Conservation (phyloP, 345 rosid species). For the Laguncularia racemosa region DNA sequence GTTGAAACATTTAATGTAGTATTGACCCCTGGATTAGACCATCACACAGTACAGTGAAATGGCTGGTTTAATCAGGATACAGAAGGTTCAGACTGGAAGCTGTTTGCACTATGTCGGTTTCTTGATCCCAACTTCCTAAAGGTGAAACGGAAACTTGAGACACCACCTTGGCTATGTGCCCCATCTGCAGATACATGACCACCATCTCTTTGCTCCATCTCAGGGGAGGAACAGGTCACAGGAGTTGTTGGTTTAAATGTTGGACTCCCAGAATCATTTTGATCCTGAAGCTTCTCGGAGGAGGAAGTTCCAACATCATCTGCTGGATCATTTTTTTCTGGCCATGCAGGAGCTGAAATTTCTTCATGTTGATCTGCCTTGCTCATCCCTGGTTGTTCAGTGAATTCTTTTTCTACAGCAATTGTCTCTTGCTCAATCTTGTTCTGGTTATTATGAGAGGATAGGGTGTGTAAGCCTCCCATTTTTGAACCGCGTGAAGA, state of each 20-base stretch:
- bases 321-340: constrained; percentile 26
- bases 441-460: constrained; percentile 22
- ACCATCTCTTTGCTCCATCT: constrained; percentile 22
- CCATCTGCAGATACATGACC: constrained; percentile 29
- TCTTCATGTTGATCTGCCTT: constrained; percentile 26
- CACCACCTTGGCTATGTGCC: constrained; percentile 21
- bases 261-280: constrained; percentile 50
- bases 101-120: constrained; percentile 24
- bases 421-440: constrained; percentile 13
- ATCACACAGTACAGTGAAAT: background rate
- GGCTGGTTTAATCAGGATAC: constrained; percentile 38
- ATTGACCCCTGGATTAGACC: too few species aligned
- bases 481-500: constrained; percentile 31
- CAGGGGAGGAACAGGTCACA: constrained; percentile 27
- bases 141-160: constrained; percentile 8
- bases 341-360: constrained; percentile 6
- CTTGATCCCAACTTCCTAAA: constrained; percentile 36
- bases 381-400: constrained; percentile 21
- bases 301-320: constrained; percentile 21
- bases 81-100: constrained; percentile 27
- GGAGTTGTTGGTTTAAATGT: constrained; percentile 47
- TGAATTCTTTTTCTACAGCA: constrained; percentile 24
- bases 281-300: constrained; percentile 23
- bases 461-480: constrained; percentile 18
- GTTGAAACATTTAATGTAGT: constrained; percentile 1